phyloP scores from a whole-genome alignment of 805 yeast genomes.

The Schizosaccharomyces lindneri region DNA sequence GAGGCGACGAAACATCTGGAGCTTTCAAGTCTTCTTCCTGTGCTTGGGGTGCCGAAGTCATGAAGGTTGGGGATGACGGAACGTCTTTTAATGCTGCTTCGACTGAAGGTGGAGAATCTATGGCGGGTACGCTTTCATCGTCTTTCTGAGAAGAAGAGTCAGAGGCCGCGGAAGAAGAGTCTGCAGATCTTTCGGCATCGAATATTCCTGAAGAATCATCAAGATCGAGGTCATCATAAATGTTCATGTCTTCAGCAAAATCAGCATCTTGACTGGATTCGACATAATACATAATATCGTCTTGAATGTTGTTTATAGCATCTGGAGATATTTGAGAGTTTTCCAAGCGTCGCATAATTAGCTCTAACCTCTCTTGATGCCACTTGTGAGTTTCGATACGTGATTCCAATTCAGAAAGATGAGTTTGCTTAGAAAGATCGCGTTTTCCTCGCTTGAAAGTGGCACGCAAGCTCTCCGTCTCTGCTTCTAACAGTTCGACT shows the following conservation, averaged over 20 bases:
- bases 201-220: constrained; percentile 17
- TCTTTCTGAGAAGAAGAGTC: not conserved
- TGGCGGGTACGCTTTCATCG: not conserved
- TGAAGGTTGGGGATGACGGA: not conserved
- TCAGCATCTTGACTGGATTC: constrained; percentile 85
- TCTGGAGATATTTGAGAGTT: constrained; percentile 62
- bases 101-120: not conserved
- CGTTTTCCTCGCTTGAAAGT: constrained; percentile 35
- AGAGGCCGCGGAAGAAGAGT: constrained; percentile 5
- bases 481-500: constrained; percentile 52
- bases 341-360: constrained; percentile 48
- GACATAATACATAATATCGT: constrained; percentile 77
- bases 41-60: too few relatives aligned
- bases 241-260: constrained; percentile 77
- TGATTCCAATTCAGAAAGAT: constrained; percentile 37
- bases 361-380: constrained; percentile 60
- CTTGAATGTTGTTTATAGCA: constrained; percentile 48
- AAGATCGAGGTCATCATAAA: constrained; percentile 66
- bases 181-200: constrained; percentile 23
- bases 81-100: not conserved
- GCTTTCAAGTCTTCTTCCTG: too few relatives aligned
- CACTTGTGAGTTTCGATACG: constrained; percentile 47
- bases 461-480: constrained; percentile 28
- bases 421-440: constrained; percentile 28
- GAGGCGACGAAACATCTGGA: too few relatives aligned